Base-by-base conservation (phyloP, 2,329 filamentous ascomycete species). In the Neofusicoccum laricinum region DNA sequence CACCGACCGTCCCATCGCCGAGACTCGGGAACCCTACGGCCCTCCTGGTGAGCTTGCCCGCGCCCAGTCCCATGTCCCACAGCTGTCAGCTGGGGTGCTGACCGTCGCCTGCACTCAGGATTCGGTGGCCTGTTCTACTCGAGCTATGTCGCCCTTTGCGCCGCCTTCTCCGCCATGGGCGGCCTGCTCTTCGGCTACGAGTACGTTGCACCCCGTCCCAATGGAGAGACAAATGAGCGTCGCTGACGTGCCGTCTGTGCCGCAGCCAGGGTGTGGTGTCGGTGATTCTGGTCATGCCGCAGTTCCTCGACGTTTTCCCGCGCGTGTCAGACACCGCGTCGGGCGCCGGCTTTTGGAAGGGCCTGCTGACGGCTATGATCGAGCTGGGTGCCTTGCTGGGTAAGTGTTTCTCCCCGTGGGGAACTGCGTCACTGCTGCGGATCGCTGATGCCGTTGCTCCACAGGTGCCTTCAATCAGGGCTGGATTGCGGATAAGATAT, bases 281-380 rank as follows among this genome's bases (percentile, higher is more conserved):
- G 7, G 74, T 84, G 14, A 82, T 81, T 17, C 71, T 84, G 7
- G 80, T 83, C 41, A 84, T 84, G 82, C 77, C 82, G 15, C 81
- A 83, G 63, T 84, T 85, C 66, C 72, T 83, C 3, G 72, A 74
- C 0, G 74, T 74, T 0, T 84, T 84, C 61, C 75, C 79, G 11
- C 75, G 76, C 14, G 77, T 83, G 2, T 76, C 78, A 0, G 73
- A 76, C 17, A 72, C 71, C 6, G 75, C 78, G 10, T 70, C 77
- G 7, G 80, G 80, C 2, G 76, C 78, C 2, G 79, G 80, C 4
- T 80, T 80, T 68, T 78, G 74, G 72, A 79, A 79, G 65, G 78
- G 78, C 15, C 67, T 80, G 5, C 72, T 85, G 75, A 85, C 83
- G 8, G 83, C 83, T 3, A 85, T 85, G 82, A 80, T 85, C 57